Base-by-base conservation (phyloP, 768 basidiomycete genomes). In the Rhodosporidiobolus odoratus region DNA sequence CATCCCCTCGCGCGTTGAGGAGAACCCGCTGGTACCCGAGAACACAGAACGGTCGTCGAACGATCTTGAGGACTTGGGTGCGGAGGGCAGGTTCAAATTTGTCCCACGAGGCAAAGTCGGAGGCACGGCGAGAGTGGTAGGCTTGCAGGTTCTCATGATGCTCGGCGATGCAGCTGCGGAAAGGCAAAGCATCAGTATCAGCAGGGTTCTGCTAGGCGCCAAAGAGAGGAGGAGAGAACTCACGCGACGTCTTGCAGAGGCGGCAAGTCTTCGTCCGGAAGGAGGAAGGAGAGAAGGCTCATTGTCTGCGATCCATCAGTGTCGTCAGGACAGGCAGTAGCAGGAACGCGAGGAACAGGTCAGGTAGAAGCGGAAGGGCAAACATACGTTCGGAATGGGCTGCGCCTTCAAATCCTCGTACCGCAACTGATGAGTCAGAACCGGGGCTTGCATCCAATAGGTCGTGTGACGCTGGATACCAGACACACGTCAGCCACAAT, bases 351-450 rank as follows among this genome's bases (percentile, higher is more conserved):
- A 15, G 35, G 19, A 21, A 30, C 6, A 40, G 23, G 30, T 17
- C 1, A n/a, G 12, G 41, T 4, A 21, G 23, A 17, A 47, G 13
- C 12, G 15, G 32, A 4, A 58, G 2, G 30, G 25, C 43, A 23
- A 10, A 45, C 65, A 43, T 9, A 72, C 66, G 16, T 72, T 32
- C 27, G 71, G 66, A 12, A 72, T 58, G 9, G 71, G 71, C 38
- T 64, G 52, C 13, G 63, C 71, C 56, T 65, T 72, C n/a, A 72
- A 30, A 34, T 72, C 71, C 53, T 72, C 71, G 63, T 72, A 68
- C 2, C 66, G 62, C 3, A 72, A 50, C 12, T 56, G 66, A 47
- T 58, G 52, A 0, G 71, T 72, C 27, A 67, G 58, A 9, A 72
- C 2, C 3, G 71, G 71, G 4, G 71, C 71, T 27, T 72, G 58